These are phyloP conservation scores for Lactuca sativa DNA, from an alignment of 129 eudicot species.

Conservation along the genomic window DNA sequence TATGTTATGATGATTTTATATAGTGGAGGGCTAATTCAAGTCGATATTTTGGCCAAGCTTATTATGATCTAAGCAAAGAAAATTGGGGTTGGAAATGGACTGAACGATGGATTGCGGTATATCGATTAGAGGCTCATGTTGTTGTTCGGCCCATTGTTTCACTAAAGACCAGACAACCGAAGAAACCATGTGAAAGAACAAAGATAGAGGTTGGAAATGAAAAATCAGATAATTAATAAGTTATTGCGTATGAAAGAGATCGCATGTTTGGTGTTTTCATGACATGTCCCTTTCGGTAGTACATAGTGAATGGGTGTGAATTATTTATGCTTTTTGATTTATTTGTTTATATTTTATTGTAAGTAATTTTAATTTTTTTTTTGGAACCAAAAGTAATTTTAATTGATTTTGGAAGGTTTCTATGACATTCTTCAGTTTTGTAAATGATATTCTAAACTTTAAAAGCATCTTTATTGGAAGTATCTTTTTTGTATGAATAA, in stretches of 20 bases:
- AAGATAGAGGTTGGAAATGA: conserved; percentile 10
- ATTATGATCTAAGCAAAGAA: conserved; percentile 50
- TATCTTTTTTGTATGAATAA: too few species aligned
- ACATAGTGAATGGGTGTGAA: conserved; percentile 12
- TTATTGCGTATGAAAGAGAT: conserved; percentile 10
- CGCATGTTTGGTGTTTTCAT: conserved; percentile 6
- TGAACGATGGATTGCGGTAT: conserved; percentile 49
- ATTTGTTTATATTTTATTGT: conserved; percentile 4
- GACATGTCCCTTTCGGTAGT: not conserved
- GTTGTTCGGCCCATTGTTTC: conserved; percentile 33
- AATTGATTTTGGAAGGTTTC: not conserved
- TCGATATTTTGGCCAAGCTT: conserved; percentile 54
- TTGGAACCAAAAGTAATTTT: too few species aligned
- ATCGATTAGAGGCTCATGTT: conserved; percentile 42
- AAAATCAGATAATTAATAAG: not conserved
- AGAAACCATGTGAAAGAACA: conserved; percentile 17
- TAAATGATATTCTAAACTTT: too few species aligned
- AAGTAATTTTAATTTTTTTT: too few species aligned
- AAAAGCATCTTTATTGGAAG: too few species aligned
- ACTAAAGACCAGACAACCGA: conserved; percentile 5
- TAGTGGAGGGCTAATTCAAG: conserved; percentile 52
- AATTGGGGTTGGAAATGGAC: conserved; percentile 70
- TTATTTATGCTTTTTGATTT: not conserved
- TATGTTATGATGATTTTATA: conserved; percentile 13
- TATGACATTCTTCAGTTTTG: not conserved